A percentile compares a stretch with the other conserved stretches of the same genome.
Evolutionary conservation across 2,329 filamentous ascomycete genomes (phyloP).

Genomic region (Aspergillus ruber): DNA sequence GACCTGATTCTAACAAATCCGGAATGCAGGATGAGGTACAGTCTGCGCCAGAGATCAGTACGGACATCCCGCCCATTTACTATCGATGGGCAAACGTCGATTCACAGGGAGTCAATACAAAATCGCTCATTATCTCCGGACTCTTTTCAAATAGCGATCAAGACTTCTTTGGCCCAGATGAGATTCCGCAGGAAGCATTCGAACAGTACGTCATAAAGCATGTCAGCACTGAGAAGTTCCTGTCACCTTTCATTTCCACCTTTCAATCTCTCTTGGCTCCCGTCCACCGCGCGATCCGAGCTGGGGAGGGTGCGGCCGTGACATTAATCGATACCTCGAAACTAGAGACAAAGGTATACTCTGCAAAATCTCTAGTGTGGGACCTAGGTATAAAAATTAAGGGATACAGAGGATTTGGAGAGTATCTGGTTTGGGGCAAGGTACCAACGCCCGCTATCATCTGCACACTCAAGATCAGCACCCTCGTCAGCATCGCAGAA

Average conservation of each 20-base stretch:
- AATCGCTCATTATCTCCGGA: constrained; percentile 17
- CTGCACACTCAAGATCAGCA: constrained; percentile 17
- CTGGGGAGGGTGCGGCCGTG: constrained; percentile 17
- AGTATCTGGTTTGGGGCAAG: constrained; percentile 31
- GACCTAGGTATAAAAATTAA: constrained; percentile 11
- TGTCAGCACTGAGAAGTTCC: constrained; percentile 12
- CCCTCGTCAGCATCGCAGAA: constrained; percentile 13
- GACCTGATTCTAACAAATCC: neutral
- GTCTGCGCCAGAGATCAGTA: neutral
- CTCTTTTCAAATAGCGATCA: constrained; percentile 13
- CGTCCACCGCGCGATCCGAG: constrained; percentile 25
- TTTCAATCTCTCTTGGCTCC: constrained; percentile 20
- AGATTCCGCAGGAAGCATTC: constrained; percentile 14
- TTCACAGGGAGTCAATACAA: constrained; percentile 26
- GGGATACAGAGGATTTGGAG: constrained; percentile 22
- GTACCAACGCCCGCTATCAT: constrained; percentile 23
- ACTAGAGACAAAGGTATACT: constrained; percentile 18
- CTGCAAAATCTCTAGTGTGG: constrained; percentile 18
- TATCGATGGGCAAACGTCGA: constrained; percentile 29
- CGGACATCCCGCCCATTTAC: constrained; percentile 20
- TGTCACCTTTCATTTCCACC: constrained; percentile 30
- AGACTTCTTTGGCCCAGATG: constrained; percentile 7
- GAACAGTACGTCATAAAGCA: constrained; percentile 17
- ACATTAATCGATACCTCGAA: constrained; percentile 25
- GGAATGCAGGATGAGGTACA: neutral